phyloP scores from a whole-genome alignment of 805 yeast genomes.

The Priceomyces fermenticarens region DNA sequence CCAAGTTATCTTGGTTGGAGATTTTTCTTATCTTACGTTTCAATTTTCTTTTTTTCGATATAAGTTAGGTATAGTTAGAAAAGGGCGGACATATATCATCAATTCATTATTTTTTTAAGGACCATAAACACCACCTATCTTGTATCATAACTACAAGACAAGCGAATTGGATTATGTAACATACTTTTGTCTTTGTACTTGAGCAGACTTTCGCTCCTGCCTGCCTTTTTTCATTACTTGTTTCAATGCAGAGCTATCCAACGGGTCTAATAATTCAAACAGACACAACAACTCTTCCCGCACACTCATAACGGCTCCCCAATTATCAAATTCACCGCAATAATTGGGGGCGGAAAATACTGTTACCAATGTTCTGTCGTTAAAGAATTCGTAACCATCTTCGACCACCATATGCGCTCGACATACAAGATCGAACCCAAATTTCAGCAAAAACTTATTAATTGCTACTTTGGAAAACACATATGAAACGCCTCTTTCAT shows the following conservation, averaged over 20 bases:
- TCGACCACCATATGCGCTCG: slow-evolving; percentile 91
- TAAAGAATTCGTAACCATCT: slow-evolving; percentile 83
- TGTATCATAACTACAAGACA: neutral
- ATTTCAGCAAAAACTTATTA: slow-evolving; percentile 69
- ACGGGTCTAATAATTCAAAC: slow-evolving; percentile 89
- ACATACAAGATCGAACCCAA: slow-evolving; percentile 77
- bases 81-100: no score
- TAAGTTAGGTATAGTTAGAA: no score
- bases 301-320: slow-evolving; percentile 98
- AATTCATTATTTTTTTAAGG: no score
- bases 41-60: no score
- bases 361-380: slow-evolving; percentile 70
- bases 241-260: slow-evolving; percentile 88
- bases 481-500: slow-evolving; percentile 80
- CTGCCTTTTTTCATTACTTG: slow-evolving; percentile 94
- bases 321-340: slow-evolving; percentile 76
- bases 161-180: neutral
- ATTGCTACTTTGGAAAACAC: slow-evolving; percentile 79
- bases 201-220: slow-evolving; percentile 72
- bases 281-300: slow-evolving; percentile 89
- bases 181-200: slow-evolving; percentile 10
- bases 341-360: slow-evolving; percentile 82
- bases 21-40: no score
- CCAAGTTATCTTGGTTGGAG: no score
- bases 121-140: neutral